Percentiles rank a stretch among this genome's conserved stretches.
These are phyloP conservation scores for Yarrowia divulgata DNA, from an alignment of 805 yeast species.

Conservation along the genomic window DNA sequence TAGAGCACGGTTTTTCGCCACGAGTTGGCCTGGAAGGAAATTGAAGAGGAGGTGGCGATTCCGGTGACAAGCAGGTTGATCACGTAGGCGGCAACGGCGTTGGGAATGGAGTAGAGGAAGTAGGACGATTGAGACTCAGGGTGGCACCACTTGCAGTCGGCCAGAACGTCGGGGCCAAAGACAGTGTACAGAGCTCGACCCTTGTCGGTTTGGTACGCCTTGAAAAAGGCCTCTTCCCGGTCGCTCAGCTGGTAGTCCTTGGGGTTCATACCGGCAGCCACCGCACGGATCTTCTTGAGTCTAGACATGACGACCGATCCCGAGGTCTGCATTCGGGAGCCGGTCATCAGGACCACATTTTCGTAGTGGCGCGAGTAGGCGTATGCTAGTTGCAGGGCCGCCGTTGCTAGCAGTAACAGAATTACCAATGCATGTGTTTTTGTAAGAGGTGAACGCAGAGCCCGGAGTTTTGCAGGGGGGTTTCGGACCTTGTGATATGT, in stretches of 20 bases:
- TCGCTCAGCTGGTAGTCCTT: slow-evolving; percentile 25
- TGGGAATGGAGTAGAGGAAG: slow-evolving; percentile 42
- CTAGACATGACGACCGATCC: slow-evolving; percentile 42
- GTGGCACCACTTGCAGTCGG: slow-evolving; percentile 44
- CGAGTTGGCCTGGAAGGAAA: slow-evolving; percentile 37
- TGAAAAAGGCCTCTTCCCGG: slow-evolving; percentile 40
- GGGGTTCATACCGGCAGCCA: slow-evolving; percentile 24
- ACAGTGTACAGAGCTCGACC: slow-evolving; percentile 43
- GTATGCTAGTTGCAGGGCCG: slow-evolving; percentile 25
- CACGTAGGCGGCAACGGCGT: slow-evolving; percentile 41
- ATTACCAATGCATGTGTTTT: slow-evolving; percentile 37
- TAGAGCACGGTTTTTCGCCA: slow-evolving; percentile 35
- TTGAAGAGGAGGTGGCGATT: slow-evolving; percentile 40
- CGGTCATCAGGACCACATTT: slow-evolving; percentile 42
- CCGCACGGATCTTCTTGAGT: slow-evolving; percentile 34
- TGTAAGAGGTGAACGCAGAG: slow-evolving; percentile 29
- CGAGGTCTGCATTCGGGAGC: slow-evolving; percentile 42
- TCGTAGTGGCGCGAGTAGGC: slow-evolving; percentile 34
- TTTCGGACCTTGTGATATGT: slow-evolving; percentile 28
- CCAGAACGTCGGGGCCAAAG: slow-evolving; percentile 44
- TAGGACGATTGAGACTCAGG: slow-evolving; percentile 40
- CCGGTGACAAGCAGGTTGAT: slow-evolving; percentile 41
- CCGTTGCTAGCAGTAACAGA: slow-evolving; percentile 21
- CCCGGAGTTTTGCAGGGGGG: slow-evolving; percentile 38
- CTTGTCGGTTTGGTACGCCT: slow-evolving; percentile 39